These are phyloP conservation scores for Limnomonas spitsbergensis DNA, from an alignment of 139 green algal genomes.

Conservation along the genomic window DNA sequence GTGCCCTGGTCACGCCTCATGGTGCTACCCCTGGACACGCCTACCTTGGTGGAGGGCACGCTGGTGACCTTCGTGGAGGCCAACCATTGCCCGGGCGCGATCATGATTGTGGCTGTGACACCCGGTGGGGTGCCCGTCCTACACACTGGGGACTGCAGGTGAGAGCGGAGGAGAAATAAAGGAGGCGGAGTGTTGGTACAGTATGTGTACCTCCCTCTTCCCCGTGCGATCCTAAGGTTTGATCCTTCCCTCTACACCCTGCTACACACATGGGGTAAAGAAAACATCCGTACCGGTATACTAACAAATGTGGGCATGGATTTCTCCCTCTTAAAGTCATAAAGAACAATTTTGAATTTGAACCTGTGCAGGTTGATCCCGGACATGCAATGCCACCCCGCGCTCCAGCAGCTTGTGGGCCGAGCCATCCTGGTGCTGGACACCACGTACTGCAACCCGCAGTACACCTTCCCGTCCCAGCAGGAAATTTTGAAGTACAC, in stretches of 20 bases:
- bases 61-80: constrained; percentile 84
- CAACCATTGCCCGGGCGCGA: constrained; percentile 90
- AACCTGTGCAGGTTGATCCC: constrained; percentile 27
- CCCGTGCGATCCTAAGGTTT: too few species aligned
- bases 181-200: not conserved
- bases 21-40: constrained; percentile 35
- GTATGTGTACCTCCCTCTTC: not conserved
- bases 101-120: constrained; percentile 68
- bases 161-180: constrained; percentile 4
- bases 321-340: too few species aligned
- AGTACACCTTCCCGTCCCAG: constrained; percentile 73
- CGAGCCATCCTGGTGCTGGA: constrained; percentile 75
- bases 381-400: constrained; percentile 55
- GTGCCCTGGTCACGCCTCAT: constrained; percentile 27
- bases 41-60: constrained; percentile 56
- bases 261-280: too few species aligned
- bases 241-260: too few species aligned
- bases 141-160: constrained; percentile 89
- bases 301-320: too few species aligned
- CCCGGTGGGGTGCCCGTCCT: constrained; percentile 60
- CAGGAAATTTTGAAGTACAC: constrained; percentile 62
- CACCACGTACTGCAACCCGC: constrained; percentile 88
- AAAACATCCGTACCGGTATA: too few species aligned
- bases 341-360: too few species aligned
- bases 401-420: constrained; percentile 50